Base-by-base conservation (phyloP, 2,329 filamentous ascomycete genomes). In the Scytalidium lignicola region DNA sequence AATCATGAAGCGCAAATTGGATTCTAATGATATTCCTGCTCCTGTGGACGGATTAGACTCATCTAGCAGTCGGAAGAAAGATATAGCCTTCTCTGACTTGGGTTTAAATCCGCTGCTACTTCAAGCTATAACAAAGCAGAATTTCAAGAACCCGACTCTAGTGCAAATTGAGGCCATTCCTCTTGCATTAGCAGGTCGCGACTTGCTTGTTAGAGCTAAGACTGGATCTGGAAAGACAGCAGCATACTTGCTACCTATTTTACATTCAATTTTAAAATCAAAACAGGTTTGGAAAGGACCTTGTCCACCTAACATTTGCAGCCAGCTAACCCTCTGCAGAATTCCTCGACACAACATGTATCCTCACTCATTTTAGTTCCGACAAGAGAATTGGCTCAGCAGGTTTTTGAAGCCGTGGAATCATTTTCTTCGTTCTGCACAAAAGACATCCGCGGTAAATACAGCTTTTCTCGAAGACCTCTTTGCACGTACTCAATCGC, bases 181-280 rank as follows among this genome's bases (percentile, higher is more conserved):
- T 1, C 71, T 96, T 32, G 90, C 89, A 19, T 74, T 97, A 17
- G 83, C 90, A 55, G 92, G 93, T 12, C 85, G 89, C 62, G 90
- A 97, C 74, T 83, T 99, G 43, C 75, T 97, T 37, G 91, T 90
- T 48, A 90, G 92, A 63, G 90, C 92, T 32, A 95, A 92, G 68
- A 97, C 93, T 4, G 93, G 93, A 12, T 96, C 91, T 3, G 93
- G 93, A 58, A 99, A 99, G 76, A 99, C 93, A 10, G 90, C 90
- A n/a, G 92, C 93, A 44, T 97, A 97, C 65, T 74, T 96, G 6
- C 76, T 99, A 40, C 93, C 93, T 1, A 78, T 96, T n/a, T 71
- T 99, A 15, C 87, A 96, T 58, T 80, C 81, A 29, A 88, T 96
- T 53, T 72, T 99, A 49, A 88, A 86, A 64, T 81, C 82, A 57